These are phyloP conservation scores for Leucosporidium scottii DNA, from an alignment of 768 basidiomycete species.

Conservation along the genomic window DNA sequence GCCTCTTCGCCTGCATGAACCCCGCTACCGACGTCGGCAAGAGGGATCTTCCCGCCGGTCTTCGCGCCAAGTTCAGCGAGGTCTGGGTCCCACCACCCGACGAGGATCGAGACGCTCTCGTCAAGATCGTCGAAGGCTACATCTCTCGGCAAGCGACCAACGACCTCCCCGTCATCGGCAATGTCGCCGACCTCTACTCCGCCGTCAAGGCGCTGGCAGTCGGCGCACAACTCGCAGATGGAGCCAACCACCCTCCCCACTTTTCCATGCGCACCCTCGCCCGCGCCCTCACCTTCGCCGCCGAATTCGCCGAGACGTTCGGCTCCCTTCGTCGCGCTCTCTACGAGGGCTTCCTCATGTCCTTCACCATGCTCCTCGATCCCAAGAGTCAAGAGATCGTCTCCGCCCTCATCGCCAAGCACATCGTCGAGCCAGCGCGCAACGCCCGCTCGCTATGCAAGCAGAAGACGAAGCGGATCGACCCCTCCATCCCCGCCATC, in stretches of 20 bases:
- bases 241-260: slow-evolving; percentile 84
- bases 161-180: slow-evolving; percentile 78
- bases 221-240: slow-evolving; percentile 75
- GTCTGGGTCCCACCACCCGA: slow-evolving; percentile 93
- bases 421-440: slow-evolving; percentile 69
- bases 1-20: slow-evolving; percentile 98
- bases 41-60: slow-evolving; percentile 86
- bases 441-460: slow-evolving; percentile 69
- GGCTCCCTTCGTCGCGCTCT: slow-evolving; percentile 68
- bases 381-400: slow-evolving; percentile 61
- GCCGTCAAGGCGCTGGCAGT: slow-evolving; percentile 70
- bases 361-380: slow-evolving; percentile 92
- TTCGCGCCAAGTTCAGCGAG: slow-evolving; percentile 88
- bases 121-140: slow-evolving; percentile 80
- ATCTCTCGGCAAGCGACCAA: slow-evolving; percentile 74
- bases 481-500: slow-evolving; percentile 41
- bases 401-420: slow-evolving; percentile 60
- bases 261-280: slow-evolving; percentile 95
- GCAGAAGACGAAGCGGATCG: slow-evolving; percentile 41
- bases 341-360: slow-evolving; percentile 97
- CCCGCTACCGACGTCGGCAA: slow-evolving; percentile 98
- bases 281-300: slow-evolving; percentile 81
- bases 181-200: slow-evolving; percentile 83
- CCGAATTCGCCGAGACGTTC: slow-evolving; percentile 67
- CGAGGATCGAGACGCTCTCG: slow-evolving; percentile 77